Evolutionary conservation across 257 asterid genomes (phyloP), one percentile per base, ranked within the genome.

Genomic region (Jasminum sambac): DNA sequence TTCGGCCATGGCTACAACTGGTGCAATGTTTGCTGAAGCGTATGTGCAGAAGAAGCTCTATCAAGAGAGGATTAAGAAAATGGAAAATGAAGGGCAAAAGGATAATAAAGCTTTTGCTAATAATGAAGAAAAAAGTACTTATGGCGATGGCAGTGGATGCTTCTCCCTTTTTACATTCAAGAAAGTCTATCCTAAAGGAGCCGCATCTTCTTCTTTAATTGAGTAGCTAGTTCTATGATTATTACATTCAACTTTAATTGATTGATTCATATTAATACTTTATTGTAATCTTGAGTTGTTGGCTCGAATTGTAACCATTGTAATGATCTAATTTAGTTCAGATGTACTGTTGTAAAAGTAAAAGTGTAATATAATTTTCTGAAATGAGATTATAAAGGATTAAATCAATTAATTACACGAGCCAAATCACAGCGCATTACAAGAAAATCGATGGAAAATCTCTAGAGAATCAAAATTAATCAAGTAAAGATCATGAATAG

Each of bases 1-100:
- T 63, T 14, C 11, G 57, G 66, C 44, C n/a, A 66, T 74, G 77
- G 12, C 68, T 59, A 63, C 50, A 19, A 39, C 76, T 13, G 62
- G 74, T 24, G 63, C 59, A 2, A 77, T 63, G 62, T 78, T 84
- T 65, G 86, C 76, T 30, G 88, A 81, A 59, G 77, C 16, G 38
- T 71, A 78, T 9, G 70, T 72, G 42, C 73, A 61, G 77, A 76
- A 46, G 43, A 81, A 69, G 11, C 41, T 74, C 24, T 46, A 73
- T 41, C 68, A 71, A 57, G 79, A 78, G 71, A 81, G 57, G 72
- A 76, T 46, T 66, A 64, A 83, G 66, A 55, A 11, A 39, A 62
- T 43, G 19, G 71, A 74, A 8, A 63, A 67, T 44, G 13, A 73
- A 78, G 24, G 50, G n/a, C 34, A 23, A 37, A 21, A 61, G 6